Evolutionary conservation across 176 grass and related monocot genomes (phyloP).

Genomic region (Musa schizocarpa): DNA sequence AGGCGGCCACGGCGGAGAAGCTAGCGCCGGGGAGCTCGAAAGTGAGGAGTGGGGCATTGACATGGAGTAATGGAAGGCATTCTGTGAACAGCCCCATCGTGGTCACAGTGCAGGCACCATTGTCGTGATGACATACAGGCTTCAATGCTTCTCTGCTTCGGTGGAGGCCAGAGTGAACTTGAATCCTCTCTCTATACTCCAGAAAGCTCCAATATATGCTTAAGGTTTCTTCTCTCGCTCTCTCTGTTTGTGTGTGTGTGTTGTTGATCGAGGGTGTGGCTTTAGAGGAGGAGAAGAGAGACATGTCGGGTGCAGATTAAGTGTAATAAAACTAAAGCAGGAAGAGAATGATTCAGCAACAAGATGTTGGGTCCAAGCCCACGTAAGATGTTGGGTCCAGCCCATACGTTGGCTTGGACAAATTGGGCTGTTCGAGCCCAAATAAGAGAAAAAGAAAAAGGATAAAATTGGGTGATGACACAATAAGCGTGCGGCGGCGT

Average conservation of each 20-base stretch:
- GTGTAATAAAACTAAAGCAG: too few species aligned
- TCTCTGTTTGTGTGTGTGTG: background rate
- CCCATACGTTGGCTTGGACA: too few species aligned
- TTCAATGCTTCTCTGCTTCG: background rate
- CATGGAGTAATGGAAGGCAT: conserved; percentile 63
- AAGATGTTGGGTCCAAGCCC: too few species aligned
- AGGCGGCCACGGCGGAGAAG: conserved; percentile 26
- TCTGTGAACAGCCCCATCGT: conserved; percentile 55
- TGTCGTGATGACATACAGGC: conserved; percentile 10
- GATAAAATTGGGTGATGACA: too few species aligned
- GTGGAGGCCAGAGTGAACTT: background rate
- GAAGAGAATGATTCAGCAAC: too few species aligned
- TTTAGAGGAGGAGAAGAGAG: too few species aligned
- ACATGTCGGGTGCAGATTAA: too few species aligned
- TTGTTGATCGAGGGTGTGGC: background rate
- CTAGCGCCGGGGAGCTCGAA: conserved; percentile 79
- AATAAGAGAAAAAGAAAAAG: too few species aligned
- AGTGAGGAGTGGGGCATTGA: conserved; percentile 58
- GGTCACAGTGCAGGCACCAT: conserved; percentile 60
- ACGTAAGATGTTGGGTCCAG: too few species aligned
- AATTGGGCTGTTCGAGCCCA: too few species aligned
- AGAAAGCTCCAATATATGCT: background rate
- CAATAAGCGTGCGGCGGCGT: too few species aligned
- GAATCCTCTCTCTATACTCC: background rate
- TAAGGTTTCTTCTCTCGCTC: background rate